Percentiles rank a stretch among this genome's conserved stretches.
phyloP scores from a whole-genome alignment of 2,329 filamentous ascomycete genomes.

The Fusarium nygamai region DNA sequence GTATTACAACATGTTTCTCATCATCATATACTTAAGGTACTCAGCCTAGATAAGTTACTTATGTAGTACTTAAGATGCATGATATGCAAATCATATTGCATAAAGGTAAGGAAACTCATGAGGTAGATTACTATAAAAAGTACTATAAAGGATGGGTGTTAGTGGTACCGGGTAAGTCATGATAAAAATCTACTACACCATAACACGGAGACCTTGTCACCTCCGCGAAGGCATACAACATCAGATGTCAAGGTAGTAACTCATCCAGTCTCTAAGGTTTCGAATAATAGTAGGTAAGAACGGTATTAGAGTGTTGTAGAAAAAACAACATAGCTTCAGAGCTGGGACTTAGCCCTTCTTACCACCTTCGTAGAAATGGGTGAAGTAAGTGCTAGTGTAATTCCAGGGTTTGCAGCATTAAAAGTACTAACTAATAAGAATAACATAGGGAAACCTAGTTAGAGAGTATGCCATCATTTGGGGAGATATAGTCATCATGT shows the following conservation, averaged over 20 bases:
- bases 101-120: background rate
- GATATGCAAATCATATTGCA: background rate
- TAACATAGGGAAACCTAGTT: background rate
- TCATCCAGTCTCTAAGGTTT: background rate
- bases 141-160: background rate
- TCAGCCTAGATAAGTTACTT: background rate
- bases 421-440: background rate
- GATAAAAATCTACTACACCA: background rate
- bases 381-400: background rate
- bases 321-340: background rate
- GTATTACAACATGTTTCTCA: background rate
- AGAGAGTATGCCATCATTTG: background rate
- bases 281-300: background rate
- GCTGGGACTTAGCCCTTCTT: background rate
- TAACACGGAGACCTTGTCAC: background rate
- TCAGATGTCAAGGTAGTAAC: background rate
- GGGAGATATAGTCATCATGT: background rate
- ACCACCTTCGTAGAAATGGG: background rate
- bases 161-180: background rate
- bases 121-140: background rate
- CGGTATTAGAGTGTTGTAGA: background rate
- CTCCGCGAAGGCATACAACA: background rate
- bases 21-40: background rate
- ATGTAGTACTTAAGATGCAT: background rate
- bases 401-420: background rate